Evolutionary conservation across 2,329 filamentous ascomycete species (phyloP).

Genomic region (Conoideocrella luteorostrata): DNA sequence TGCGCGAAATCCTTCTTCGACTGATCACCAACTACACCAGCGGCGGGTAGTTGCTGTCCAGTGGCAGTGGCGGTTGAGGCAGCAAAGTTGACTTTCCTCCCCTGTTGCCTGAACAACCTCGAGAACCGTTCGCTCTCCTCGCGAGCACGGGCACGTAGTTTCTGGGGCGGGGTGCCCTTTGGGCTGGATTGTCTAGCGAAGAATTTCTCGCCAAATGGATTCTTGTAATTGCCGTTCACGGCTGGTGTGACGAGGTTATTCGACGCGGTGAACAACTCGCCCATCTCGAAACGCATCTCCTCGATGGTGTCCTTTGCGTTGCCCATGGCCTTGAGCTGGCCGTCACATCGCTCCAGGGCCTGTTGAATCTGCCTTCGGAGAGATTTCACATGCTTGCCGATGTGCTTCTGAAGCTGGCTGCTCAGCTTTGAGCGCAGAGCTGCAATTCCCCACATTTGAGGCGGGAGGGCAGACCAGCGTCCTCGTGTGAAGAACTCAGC

Average conservation of each 20-base stretch:
- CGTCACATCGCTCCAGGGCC: slow-evolving; percentile 41
- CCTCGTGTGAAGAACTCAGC: slow-evolving; percentile 43
- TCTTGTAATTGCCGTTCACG: slow-evolving; percentile 50
- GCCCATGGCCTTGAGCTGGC: slow-evolving; percentile 43
- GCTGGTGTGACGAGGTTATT: slow-evolving; percentile 49
- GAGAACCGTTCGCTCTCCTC: slow-evolving; percentile 47
- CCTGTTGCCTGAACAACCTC: slow-evolving; percentile 40
- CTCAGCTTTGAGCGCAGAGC: slow-evolving; percentile 43
- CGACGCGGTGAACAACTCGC: slow-evolving; percentile 44
- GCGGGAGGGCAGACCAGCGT: slow-evolving; percentile 42
- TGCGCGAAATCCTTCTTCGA: slow-evolving; percentile 42
- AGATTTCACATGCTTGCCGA: slow-evolving; percentile 44
- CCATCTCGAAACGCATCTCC: slow-evolving; percentile 48
- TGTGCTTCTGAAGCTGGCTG: slow-evolving; percentile 43
- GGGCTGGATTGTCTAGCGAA: slow-evolving; percentile 43
- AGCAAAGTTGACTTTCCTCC: slow-evolving; percentile 41
- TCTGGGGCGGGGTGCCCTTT: slow-evolving; percentile 44
- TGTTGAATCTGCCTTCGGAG: slow-evolving; percentile 45
- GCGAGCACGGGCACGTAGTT: slow-evolving; percentile 42
- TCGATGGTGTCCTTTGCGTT: slow-evolving; percentile 44
- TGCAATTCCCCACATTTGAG: slow-evolving; percentile 39
- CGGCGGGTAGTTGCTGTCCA: slow-evolving; percentile 18
- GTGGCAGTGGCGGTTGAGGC: slow-evolving; percentile 11
- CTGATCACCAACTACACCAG: slow-evolving; percentile 26
- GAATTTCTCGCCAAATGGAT: slow-evolving; percentile 44